phyloP scores from a whole-genome alignment of 2,329 filamentous ascomycete species.

The Penicillium oxalicum region DNA sequence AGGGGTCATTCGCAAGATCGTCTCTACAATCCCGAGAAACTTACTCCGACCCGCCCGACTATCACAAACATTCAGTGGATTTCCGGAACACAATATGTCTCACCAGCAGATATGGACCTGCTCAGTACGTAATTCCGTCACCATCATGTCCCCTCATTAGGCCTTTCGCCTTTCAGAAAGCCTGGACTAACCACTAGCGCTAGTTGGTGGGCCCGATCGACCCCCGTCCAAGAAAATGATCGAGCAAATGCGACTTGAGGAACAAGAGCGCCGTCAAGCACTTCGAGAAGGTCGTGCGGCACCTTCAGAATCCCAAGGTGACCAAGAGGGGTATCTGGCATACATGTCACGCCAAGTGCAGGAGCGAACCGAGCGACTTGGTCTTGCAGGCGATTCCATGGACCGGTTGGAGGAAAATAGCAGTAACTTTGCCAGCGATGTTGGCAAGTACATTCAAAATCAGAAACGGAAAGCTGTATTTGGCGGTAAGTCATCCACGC shows the following conservation, averaged over 20 bases:
- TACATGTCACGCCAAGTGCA: conserved; percentile 84
- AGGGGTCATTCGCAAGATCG: conserved; percentile 57
- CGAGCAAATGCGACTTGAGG: conserved; percentile 69
- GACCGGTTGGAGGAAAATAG: conserved; percentile 75
- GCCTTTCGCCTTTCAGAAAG: too few relatives aligned
- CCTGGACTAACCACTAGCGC: conserved; percentile 4
- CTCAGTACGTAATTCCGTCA: conserved; percentile 49
- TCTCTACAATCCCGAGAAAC: conserved; percentile 69
- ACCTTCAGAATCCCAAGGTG: conserved; percentile 26
- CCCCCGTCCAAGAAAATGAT: conserved; percentile 86
- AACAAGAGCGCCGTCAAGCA: conserved; percentile 48
- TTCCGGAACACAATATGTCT: conserved; percentile 85
- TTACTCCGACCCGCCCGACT: conserved; percentile 74
- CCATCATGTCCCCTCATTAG: too few relatives aligned
- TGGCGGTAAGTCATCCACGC: conserved; percentile 45
- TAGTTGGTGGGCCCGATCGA: conserved; percentile 75
- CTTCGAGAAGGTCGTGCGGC: conserved; percentile 33
- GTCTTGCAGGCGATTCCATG: conserved; percentile 77
- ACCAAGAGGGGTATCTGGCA: conserved; percentile 63
- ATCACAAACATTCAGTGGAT: conserved; percentile 98
- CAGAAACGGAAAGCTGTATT: conserved; percentile 83
- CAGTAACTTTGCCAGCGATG: conserved; percentile 77
- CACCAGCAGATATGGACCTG: conserved; percentile 78
- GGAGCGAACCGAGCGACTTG: conserved; percentile 82
- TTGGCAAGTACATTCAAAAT: conserved; percentile 75